A percentile compares a stretch with the other conserved stretches of the same genome.
phyloP scores from a whole-genome alignment of 306 rosid genomes.

The Fragaria nilgerrensis region DNA sequence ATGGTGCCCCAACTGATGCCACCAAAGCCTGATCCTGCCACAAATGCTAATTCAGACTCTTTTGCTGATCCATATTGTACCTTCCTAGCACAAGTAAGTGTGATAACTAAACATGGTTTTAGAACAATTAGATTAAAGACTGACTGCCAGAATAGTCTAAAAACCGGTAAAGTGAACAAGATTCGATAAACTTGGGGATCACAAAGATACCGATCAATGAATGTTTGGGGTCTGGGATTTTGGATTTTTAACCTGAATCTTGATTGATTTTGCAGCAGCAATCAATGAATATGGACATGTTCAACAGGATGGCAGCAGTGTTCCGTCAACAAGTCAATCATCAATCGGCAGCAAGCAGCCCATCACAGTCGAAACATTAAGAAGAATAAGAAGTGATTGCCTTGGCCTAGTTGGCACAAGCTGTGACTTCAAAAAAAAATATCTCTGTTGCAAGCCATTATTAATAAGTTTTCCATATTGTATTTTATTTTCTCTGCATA shows the following conservation, averaged over 20 bases:
- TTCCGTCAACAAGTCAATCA: conserved; percentile 40
- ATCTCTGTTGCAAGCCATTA: background rate
- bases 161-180: background rate
- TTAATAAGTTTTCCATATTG: background rate
- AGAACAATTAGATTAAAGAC: background rate
- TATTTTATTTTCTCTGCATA: background rate
- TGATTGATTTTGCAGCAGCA: conserved; percentile 31
- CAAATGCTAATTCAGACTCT: conserved; percentile 21
- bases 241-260: background rate
- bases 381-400: background rate
- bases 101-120: background rate
- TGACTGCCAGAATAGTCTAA: background rate
- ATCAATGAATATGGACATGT: conserved; percentile 45
- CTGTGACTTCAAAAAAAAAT: background rate
- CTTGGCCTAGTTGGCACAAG: background rate
- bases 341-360: conserved; percentile 24
- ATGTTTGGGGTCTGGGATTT: background rate
- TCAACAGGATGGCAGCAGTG: conserved; percentile 49
- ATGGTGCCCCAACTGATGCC: conserved; percentile 35
- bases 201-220: too few relatives aligned
- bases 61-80: conserved; percentile 35
- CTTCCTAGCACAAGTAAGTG: conserved; percentile 45
- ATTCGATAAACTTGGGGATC: background rate
- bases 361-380: conserved; percentile 22
- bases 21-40: conserved; percentile 28